Percentiles rank a stretch among this genome's conserved stretches.
phyloP scores from a whole-genome alignment of 225 moss, liverwort and hornwort species.

The Straminergon stramineum region DNA sequence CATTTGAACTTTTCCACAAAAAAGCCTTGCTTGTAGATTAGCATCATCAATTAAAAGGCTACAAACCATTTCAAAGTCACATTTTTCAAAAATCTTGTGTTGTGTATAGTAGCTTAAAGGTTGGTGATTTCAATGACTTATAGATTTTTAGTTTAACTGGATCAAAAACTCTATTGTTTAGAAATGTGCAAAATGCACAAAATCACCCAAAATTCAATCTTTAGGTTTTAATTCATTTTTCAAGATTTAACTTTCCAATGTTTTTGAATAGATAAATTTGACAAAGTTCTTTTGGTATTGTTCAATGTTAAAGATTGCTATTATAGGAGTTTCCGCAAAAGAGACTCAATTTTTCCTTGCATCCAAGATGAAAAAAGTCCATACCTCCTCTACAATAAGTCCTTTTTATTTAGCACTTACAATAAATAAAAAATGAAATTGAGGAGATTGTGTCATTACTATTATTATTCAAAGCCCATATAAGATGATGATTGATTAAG shows the following conservation, averaged over 20 bases:
- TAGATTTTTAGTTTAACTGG: no score
- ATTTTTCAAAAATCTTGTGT: not conserved
- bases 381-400: not conserved
- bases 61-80: no score
- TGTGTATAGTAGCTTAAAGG: not conserved
- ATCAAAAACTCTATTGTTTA: rapidly evolving
- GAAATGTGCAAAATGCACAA: not conserved
- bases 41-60: not conserved
- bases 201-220: not conserved
- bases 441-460: not conserved
- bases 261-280: not conserved
- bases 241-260: not conserved
- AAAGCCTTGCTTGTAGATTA: not conserved
- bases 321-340: not conserved
- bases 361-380: not conserved
- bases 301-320: not conserved
- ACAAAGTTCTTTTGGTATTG: no score
- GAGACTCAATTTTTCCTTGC: not conserved
- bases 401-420: not conserved
- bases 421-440: no score
- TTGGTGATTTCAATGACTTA: no score
- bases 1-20: not conserved
- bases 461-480: not conserved
- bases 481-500: not conserved
- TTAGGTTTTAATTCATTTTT: not conserved